phyloP scores from a whole-genome alignment of 495 filamentous ascomycete species.

The Aspergillus heteromorphus region DNA sequence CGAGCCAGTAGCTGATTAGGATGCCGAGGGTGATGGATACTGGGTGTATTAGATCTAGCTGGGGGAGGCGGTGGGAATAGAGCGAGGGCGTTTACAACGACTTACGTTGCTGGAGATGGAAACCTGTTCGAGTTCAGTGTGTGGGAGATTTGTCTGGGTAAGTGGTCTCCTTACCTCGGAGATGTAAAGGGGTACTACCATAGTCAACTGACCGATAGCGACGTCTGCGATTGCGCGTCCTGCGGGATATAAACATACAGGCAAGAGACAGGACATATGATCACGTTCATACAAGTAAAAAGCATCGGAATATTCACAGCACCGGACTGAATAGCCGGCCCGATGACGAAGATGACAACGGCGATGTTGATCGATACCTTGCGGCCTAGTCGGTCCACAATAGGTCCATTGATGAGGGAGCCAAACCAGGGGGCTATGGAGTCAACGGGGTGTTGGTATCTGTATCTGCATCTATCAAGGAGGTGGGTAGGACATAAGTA shows the following conservation, averaged over 20 bases:
- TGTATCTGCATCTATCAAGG: no score
- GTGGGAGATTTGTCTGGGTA: constrained; percentile 30
- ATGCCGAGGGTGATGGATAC: constrained; percentile 80
- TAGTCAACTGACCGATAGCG: constrained; percentile 32
- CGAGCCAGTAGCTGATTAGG: constrained; percentile 79
- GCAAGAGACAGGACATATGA: no score
- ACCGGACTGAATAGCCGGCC: constrained; percentile 18
- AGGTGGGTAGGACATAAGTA: constrained; percentile 16
- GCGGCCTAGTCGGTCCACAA: constrained; percentile 68
- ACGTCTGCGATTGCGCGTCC: constrained; percentile 69
- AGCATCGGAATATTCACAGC: constrained; percentile 56
- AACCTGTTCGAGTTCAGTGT: constrained; percentile 27
- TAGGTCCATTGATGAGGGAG: constrained; percentile 66
- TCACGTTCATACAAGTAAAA: constrained; percentile 47
- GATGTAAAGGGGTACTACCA: constrained; percentile 42
- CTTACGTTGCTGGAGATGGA: constrained; percentile 63
- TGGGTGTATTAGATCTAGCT: no score
- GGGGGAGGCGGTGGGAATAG: no score
- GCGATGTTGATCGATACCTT: constrained; percentile 72
- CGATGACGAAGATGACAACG: constrained; percentile 53
- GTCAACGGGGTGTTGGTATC: not conserved
- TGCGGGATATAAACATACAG: constrained; percentile 5
- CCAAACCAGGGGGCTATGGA: constrained; percentile 71
- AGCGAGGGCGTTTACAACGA: no score
- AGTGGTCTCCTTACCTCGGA: constrained; percentile 21